These are phyloP conservation scores for Cryptococcus maquisensis DNA, from an alignment of 1,284 basidiomycete species.

Conservation along the genomic window DNA sequence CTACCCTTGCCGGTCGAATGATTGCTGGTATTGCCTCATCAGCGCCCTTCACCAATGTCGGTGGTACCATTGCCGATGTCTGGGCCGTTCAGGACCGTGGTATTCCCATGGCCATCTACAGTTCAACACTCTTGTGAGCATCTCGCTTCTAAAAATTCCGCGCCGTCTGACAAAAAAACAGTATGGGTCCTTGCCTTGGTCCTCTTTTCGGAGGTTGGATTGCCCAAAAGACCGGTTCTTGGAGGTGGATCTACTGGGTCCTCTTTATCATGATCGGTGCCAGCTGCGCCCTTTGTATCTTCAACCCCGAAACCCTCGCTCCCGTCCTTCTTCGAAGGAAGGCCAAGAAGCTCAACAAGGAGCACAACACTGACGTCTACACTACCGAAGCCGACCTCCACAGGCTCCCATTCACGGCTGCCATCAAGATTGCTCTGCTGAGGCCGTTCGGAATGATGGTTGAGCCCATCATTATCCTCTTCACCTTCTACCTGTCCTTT, in stretches of 20 bases:
- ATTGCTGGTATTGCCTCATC: slow-evolving; percentile 51
- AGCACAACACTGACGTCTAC: slow-evolving; percentile 42
- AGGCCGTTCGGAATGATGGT: slow-evolving; percentile 49
- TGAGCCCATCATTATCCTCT: slow-evolving; percentile 50
- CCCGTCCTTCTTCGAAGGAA: slow-evolving; percentile 44
- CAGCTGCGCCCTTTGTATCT: slow-evolving; percentile 32
- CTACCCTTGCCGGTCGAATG: slow-evolving; percentile 51
- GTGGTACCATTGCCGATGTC: slow-evolving; percentile 51
- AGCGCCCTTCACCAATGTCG: slow-evolving; percentile 52
- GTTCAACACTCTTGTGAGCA: slow-evolving; percentile 29
- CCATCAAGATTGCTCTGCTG: slow-evolving; percentile 43
- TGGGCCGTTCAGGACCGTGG: slow-evolving; percentile 49
- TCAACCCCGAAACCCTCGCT: slow-evolving; percentile 49
- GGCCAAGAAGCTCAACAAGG: slow-evolving; percentile 43
- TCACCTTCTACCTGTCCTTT: slow-evolving; percentile 51
- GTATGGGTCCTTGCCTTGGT: slow-evolving; percentile 49
- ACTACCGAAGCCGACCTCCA: slow-evolving; percentile 44
- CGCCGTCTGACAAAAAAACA: slow-evolving; percentile 1
- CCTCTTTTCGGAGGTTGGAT: slow-evolving; percentile 49
- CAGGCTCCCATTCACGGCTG: slow-evolving; percentile 25
- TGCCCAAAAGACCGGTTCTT: slow-evolving; percentile 30
- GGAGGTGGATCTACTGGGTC: slow-evolving; percentile 53
- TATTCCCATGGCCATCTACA: slow-evolving; percentile 51
- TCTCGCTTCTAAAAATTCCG: neutral
- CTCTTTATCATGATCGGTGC: slow-evolving; percentile 44